A percentile compares a stretch with the other conserved stretches of the same genome.
phyloP scores from a whole-genome alignment of 495 filamentous ascomycete species.

The Xylaria palmicola region DNA sequence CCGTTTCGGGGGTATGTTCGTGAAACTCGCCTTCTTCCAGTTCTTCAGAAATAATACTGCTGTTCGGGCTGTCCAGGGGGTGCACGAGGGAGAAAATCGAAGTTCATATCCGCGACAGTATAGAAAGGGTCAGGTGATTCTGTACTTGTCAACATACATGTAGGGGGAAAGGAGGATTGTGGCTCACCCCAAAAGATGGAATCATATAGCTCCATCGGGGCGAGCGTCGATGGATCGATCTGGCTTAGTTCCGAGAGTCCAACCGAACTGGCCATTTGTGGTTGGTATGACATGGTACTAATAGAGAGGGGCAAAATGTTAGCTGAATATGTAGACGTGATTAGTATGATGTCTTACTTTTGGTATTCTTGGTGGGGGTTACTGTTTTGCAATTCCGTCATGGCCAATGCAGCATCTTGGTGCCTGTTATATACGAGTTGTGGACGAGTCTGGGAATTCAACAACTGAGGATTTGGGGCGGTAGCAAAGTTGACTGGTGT shows the following conservation, averaged over 20 bases:
- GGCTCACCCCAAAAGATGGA: slow-evolving; percentile 59
- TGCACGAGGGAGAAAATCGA: slow-evolving; percentile 50
- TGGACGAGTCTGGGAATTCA: slow-evolving; percentile 27
- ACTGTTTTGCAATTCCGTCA: slow-evolving; percentile 54
- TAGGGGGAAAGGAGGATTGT: neutral
- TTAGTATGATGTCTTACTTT: slow-evolving; percentile 18
- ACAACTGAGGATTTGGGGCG: slow-evolving; percentile 17
- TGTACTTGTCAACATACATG: slow-evolving; percentile 17
- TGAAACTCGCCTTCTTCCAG: neutral
- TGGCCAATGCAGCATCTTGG: slow-evolving; percentile 54
- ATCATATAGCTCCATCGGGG: slow-evolving; percentile 58
- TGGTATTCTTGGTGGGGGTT: slow-evolving; percentile 39
- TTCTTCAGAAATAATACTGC: slow-evolving; percentile 47
- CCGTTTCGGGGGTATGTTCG: neutral
- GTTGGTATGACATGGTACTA: slow-evolving; percentile 29
- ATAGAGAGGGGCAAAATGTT: neutral
- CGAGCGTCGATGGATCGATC: slow-evolving; percentile 48
- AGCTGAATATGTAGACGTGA: neutral
- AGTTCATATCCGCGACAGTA: slow-evolving; percentile 49
- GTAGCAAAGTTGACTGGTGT: slow-evolving; percentile 35
- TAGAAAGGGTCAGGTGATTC: slow-evolving; percentile 53
- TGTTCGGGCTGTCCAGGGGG: slow-evolving; percentile 50
- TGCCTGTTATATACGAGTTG: slow-evolving; percentile 44
- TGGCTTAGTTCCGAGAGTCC: slow-evolving; percentile 36
- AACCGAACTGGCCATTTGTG: slow-evolving; percentile 31